Base-by-base conservation (phyloP, 106 monocot species). In the Xerophyta viscosa region DNA sequence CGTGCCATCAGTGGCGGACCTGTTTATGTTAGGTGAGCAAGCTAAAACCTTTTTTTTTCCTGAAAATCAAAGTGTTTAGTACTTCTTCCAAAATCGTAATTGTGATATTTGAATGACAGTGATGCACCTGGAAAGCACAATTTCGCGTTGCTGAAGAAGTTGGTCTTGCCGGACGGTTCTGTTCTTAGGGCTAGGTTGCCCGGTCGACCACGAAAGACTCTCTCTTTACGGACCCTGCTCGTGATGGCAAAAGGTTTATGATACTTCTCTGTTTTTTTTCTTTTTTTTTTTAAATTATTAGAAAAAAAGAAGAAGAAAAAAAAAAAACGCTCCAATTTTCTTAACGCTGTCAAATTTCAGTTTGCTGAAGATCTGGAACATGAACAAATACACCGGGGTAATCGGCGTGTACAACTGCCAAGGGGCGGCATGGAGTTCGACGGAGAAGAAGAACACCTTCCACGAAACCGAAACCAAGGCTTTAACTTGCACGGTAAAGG, bases 291-390 rank as follows among this genome's bases (percentile, higher is more conserved):
- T n/a, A n/a, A n/a, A n/a, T n/a, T n/a, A n/a, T n/a, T n/a, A n/a
- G n/a, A n/a, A n/a, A n/a, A n/a, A n/a, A n/a, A n/a, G n/a, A n/a
- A n/a, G n/a, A n/a, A n/a, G n/a, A n/a, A n/a, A n/a, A n/a, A n/a
- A n/a, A n/a, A n/a, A n/a, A n/a, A n/a, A n/a, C n/a, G n/a, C n/a
- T n/a, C n/a, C n/a, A n/a, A n/a, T n/a, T n/a, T n/a, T n/a, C n/a
- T n/a, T n/a, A n/a, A 2, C 6, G 3, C 5, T 39, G 10, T 39
- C 6, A 39, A 3, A 39, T 46, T 57, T 15, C 46, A 92, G 81
- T 63, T 69, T 96, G 73, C 81, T 96, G 24, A 96, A 96, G 88
- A 88, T 96, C 60, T 96, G 94, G 94, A 96, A 88, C 76, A 96
- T 96, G 81, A 96, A 96, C 84, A 88, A 81, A 31, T 76, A 62